Evolutionary conservation across 2,329 filamentous ascomycete genomes (phyloP).

Genomic region (Talaromyces sp.): DNA sequence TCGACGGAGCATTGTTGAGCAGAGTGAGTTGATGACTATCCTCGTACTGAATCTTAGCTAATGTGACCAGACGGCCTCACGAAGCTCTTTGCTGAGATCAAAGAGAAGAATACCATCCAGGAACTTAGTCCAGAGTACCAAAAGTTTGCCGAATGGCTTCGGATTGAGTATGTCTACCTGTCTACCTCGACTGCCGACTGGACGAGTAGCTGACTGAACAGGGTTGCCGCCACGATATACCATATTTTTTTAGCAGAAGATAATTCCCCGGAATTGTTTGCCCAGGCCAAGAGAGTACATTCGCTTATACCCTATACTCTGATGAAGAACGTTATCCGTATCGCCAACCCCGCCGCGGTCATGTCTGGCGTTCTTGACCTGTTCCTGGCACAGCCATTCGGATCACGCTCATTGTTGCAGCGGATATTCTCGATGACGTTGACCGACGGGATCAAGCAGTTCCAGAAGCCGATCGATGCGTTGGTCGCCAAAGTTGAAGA

Average conservation of each 20-base stretch:
- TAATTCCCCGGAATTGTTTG: slow-evolving; percentile 94
- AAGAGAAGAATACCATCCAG: slow-evolving; percentile 78
- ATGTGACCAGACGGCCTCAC: slow-evolving; percentile 68
- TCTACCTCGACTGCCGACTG: background rate
- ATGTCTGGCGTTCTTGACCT: slow-evolving; percentile 95
- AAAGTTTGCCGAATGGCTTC: slow-evolving; percentile 96
- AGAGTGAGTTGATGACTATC: slow-evolving; percentile 57
- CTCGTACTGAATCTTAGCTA: background rate
- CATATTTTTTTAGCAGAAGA: slow-evolving; percentile 97
- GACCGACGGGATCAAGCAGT: slow-evolving; percentile 80
- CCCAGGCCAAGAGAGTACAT: slow-evolving; percentile 89
- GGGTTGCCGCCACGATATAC: slow-evolving; percentile 89
- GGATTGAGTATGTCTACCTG: slow-evolving; percentile 72
- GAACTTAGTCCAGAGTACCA: slow-evolving; percentile 93
- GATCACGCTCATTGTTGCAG: slow-evolving; percentile 83
- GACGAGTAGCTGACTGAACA: slow-evolving; percentile 22
- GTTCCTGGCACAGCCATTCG: slow-evolving; percentile 93
- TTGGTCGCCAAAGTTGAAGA: slow-evolving; percentile 77
- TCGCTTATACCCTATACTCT: slow-evolving; percentile 89
- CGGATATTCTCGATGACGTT: slow-evolving; percentile 90
- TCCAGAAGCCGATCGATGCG: slow-evolving; percentile 81
- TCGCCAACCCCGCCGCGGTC: slow-evolving; percentile 92
- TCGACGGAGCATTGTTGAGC: slow-evolving; percentile 63
- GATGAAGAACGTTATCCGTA: slow-evolving; percentile 93
- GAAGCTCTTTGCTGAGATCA: slow-evolving; percentile 88